Conservation (phyloP, 352 stramenopile genomes). For the Globisporangium okanoganense region DNA sequence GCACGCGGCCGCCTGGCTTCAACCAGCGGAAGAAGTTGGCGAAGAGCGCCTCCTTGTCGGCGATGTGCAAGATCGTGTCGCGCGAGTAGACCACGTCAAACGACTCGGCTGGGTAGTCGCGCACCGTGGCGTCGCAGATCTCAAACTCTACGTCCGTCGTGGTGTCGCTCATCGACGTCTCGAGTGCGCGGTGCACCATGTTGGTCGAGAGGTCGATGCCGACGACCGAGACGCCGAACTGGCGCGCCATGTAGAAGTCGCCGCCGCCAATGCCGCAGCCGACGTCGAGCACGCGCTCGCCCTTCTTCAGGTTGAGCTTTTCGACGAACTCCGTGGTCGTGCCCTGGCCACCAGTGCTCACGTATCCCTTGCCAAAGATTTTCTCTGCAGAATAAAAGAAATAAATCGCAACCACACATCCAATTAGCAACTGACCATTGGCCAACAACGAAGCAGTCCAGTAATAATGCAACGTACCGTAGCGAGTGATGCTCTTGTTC, state of each 20-base stretch:
- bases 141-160: slow-evolving; percentile 60
- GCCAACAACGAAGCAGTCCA: too few relatives aligned
- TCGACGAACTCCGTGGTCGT: slow-evolving; percentile 72
- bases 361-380: slow-evolving; percentile 71
- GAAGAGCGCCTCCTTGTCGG: slow-evolving; percentile 36
- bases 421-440: too few relatives aligned
- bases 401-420: too few relatives aligned
- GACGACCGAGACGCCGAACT: slow-evolving; percentile 78
- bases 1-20: slow-evolving; percentile 33
- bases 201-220: slow-evolving; percentile 75
- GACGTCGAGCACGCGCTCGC: slow-evolving; percentile 83
- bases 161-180: slow-evolving; percentile 48
- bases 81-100: slow-evolving; percentile 61
- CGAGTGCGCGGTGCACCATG: slow-evolving; percentile 70
- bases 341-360: slow-evolving; percentile 59
- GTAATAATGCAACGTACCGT: slow-evolving; percentile 13
- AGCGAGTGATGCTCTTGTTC: slow-evolving; percentile 60
- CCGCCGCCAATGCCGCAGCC: slow-evolving; percentile 90
- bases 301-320: slow-evolving; percentile 54
- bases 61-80: slow-evolving; percentile 45
- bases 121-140: slow-evolving; percentile 62
- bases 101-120: slow-evolving; percentile 50
- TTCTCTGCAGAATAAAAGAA: slow-evolving; percentile 24
- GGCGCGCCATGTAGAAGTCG: slow-evolving; percentile 88
- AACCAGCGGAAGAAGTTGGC: slow-evolving; percentile 41